A percentile compares a stretch with the other conserved stretches of the same genome.
Conservation (phyloP, 1,284 basidiomycete species). For the Apiotrichum akiyoshidainum region DNA sequence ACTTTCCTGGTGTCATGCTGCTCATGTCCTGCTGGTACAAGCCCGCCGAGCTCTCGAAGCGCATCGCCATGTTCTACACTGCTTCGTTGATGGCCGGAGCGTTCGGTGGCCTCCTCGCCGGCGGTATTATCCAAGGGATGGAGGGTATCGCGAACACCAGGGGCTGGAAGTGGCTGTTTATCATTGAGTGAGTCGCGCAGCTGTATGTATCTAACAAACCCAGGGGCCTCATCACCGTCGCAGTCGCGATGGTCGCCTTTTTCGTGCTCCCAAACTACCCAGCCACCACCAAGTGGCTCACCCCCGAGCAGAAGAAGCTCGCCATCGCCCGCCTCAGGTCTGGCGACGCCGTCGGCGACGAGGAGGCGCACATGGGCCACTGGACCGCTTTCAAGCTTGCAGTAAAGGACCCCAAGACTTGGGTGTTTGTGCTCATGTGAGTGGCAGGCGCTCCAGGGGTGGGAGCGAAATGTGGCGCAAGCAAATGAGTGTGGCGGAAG, state of each 20-base stretch:
- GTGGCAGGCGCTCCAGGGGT: too few relatives aligned
- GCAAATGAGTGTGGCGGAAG: too few relatives aligned
- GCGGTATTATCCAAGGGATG: conserved; percentile 38
- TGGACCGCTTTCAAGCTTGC: conserved; percentile 29
- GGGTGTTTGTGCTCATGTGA: conserved; percentile 23
- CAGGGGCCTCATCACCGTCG: conserved; percentile 41
- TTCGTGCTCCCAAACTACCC: conserved; percentile 49
- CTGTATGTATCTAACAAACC: too few relatives aligned
- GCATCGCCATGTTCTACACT: conserved; percentile 36
- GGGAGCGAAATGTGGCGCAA: too few relatives aligned
- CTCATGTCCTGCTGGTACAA: conserved; percentile 46
- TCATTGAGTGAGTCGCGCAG: too few relatives aligned
- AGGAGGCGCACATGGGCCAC: conserved; percentile 27
- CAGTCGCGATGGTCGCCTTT: conserved; percentile 36
- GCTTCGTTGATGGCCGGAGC: conserved; percentile 44
- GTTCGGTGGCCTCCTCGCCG: conserved; percentile 46
- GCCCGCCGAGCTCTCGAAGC: conserved; percentile 45
- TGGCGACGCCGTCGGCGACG: conserved; percentile 22
- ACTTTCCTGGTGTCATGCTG: conserved; percentile 46
- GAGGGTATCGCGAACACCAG: conserved; percentile 30
- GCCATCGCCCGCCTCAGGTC: conserved; percentile 28
- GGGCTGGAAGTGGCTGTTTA: conserved; percentile 47
- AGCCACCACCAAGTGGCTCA: conserved; percentile 43
- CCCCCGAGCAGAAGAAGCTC: conserved; percentile 32
- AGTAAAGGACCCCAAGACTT: conserved; percentile 37